Base-by-base conservation (phyloP, 768 basidiomycete species). In the Lactarius deliciosus region DNA sequence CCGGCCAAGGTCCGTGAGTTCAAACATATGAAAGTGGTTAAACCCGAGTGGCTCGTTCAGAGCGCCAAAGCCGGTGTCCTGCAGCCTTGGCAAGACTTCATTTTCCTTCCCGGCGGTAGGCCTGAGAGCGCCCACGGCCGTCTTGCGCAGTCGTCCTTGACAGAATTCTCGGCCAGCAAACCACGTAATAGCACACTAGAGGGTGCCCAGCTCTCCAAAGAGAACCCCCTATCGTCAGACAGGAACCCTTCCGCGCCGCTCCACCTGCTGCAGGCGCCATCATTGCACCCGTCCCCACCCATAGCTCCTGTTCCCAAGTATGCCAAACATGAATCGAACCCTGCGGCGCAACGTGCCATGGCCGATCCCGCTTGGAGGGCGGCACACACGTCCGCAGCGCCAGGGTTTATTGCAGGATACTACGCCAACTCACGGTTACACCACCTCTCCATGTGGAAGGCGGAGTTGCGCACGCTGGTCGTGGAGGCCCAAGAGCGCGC, bases 1-100 rank as follows among this genome's bases (percentile, higher is more conserved):
- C 89, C 93, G 0, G 86, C 88, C 50, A 99, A 98, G 77, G 83
- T 94, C 54, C 85, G 85, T 25, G 94, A 96, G 72, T 98, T 95
- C 76, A 84, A 89, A 75, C 76, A 89, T 50, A 91, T 96, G 89
- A 97, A 95, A 74, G 90, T 98, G 18, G 94, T 90, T 45, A 81
- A 81, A 56, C 94, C 95, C 0, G 88, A 88, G 64, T 99, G 97
- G 97, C 81, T 99, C 13, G 80, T 88, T 13, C 85, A 94, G 38
- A 96, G 93, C 70, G 85, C 83, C n/a, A 78, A 86, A 62, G 82
- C 81, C 3, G 87, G 86, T 0, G 73, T 75, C 9, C 79, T 97
- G 11, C 82, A 95, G 7, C 87, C 93, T 10, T 98, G 96, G 96
- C 81, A 79, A 63, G 80, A 88, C 65, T 97, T 85, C 73, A 83